Conservation (phyloP, 2,329 filamentous ascomycete species). For the Microdochium nivale region DNA sequence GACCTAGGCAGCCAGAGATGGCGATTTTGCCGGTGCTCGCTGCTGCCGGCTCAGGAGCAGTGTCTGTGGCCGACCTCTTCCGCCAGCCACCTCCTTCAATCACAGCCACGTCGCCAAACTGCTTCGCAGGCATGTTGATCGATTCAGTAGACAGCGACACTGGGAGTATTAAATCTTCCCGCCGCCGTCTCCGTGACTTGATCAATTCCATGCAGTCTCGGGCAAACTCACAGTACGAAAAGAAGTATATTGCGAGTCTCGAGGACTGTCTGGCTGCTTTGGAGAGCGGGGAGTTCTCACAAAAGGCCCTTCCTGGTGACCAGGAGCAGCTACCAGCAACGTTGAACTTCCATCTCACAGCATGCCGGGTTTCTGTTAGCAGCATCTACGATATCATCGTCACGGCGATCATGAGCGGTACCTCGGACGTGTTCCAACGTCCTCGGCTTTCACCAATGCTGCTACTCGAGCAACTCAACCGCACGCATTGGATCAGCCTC, state of each 20-base stretch:
- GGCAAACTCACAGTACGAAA: neutral
- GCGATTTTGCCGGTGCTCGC: neutral
- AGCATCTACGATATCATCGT: slow-evolving; percentile 1
- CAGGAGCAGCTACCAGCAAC: neutral
- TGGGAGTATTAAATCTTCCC: neutral
- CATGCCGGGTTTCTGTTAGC: neutral
- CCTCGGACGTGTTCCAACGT: slow-evolving; percentile 1
- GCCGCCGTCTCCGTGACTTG: neutral
- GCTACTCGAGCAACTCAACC: slow-evolving; percentile 24
- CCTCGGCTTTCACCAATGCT: slow-evolving; percentile 23
- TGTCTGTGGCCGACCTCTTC: neutral
- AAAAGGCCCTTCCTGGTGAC: neutral
- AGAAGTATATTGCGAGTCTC: slow-evolving; percentile 2
- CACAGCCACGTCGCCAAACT: neutral
- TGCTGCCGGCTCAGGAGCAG: neutral
- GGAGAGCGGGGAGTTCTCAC: neutral
- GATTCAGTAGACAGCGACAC: neutral
- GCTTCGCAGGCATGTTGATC: neutral
- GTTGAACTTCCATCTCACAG: neutral
- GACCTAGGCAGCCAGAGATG: neutral
- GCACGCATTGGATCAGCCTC: slow-evolving; percentile 15
- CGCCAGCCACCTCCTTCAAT: neutral
- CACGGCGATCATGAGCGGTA: neutral
- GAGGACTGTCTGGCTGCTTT: neutral
- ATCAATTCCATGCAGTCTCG: neutral